phyloP scores from a whole-genome alignment of 208 protist genomes.

The Leishmania martiniquensis region DNA sequence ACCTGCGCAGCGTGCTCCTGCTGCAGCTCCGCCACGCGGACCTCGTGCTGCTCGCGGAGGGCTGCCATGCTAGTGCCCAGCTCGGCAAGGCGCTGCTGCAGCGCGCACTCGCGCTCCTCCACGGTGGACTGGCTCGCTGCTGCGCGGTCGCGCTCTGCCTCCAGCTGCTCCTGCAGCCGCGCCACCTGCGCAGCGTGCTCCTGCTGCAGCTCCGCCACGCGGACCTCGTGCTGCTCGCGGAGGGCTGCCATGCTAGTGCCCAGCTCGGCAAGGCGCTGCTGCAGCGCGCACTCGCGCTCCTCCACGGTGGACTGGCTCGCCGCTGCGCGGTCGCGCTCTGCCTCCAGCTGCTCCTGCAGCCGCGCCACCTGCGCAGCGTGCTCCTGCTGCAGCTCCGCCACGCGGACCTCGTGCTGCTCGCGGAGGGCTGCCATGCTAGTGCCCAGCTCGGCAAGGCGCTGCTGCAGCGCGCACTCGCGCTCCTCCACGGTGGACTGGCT shows the following conservation, averaged over 20 bases:
- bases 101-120: background rate
- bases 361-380: background rate
- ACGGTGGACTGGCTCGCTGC: background rate
- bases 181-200: background rate
- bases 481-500: background rate
- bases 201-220: background rate
- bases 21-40: background rate
- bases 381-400: no score
- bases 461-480: conserved; percentile 22
- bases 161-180: conserved; percentile 3
- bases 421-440: background rate
- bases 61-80: conserved; percentile 2
- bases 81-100: conserved; percentile 1
- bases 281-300: background rate
- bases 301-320: background rate
- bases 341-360: background rate
- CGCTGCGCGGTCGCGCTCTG: background rate
- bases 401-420: background rate
- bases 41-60: conserved; percentile 10
- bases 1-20: conserved; percentile 9
- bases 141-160: background rate
- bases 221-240: conserved; percentile 1
- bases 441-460: conserved; percentile 11
- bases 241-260: background rate
- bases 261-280: conserved; percentile 8